phyloP scores from a whole-genome alignment of 257 asterid genomes.

The Solanum chilense region DNA sequence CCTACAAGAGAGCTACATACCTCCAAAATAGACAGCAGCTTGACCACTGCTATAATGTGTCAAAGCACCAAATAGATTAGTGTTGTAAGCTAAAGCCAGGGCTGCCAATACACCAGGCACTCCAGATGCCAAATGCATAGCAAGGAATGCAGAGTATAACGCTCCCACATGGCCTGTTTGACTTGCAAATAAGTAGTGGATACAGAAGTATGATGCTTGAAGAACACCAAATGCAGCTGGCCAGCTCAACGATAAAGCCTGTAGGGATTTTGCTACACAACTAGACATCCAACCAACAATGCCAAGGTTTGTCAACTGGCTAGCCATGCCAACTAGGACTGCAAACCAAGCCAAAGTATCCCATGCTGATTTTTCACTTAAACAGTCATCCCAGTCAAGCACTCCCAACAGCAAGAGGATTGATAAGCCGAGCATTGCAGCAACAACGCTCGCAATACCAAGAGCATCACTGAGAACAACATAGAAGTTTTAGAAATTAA shows the following conservation, averaged over 20 bases:
- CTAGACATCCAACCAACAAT: conserved; percentile 83
- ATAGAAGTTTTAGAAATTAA: not conserved
- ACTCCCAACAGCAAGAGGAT: conserved; percentile 70
- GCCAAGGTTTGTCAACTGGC: conserved; percentile 84
- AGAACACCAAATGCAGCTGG: conserved; percentile 84
- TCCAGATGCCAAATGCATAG: conserved; percentile 88
- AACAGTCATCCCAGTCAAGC: conserved; percentile 88
- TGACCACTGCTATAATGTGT: conserved; percentile 98
- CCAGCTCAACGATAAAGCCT: conserved; percentile 78
- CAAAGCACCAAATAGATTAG: conserved; percentile 87
- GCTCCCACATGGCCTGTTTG: conserved; percentile 98
- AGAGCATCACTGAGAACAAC: conserved; percentile 58
- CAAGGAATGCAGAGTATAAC: conserved; percentile 85
- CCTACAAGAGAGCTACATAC: conserved; percentile 18
- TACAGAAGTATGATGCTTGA: conserved; percentile 78
- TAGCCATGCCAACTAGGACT: conserved; percentile 93
- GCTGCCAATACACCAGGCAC: conserved; percentile 86
- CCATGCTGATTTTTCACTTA: conserved; percentile 95
- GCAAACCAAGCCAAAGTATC: conserved; percentile 98
- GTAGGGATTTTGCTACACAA: conserved; percentile 61
- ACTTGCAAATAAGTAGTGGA: conserved; percentile 93
- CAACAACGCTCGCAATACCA: conserved; percentile 85
- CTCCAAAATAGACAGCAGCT: conserved; percentile 96
- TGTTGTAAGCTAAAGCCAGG: conserved; percentile 76
- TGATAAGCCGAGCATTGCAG: conserved; percentile 95